These are phyloP conservation scores for Sugiyamaella japonica DNA, from an alignment of 1,139 yeast species.

Conservation along the genomic window DNA sequence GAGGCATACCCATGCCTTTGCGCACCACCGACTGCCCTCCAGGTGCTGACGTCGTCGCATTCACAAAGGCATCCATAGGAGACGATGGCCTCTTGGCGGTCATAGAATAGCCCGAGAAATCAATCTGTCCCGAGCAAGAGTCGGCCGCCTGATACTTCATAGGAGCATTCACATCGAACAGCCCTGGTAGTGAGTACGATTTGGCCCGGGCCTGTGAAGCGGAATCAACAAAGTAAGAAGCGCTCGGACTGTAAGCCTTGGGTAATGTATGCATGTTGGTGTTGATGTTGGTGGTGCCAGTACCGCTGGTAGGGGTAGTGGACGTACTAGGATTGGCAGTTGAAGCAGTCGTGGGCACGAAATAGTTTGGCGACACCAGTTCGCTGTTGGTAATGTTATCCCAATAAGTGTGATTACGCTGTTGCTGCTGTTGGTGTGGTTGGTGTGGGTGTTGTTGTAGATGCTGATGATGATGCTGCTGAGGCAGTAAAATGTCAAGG, in stretches of 20 bases:
- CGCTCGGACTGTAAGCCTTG: constrained; percentile 13
- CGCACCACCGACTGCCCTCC: not conserved
- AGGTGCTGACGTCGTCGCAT: not conserved
- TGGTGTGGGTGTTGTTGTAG: not conserved
- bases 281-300: constrained; percentile 3
- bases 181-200: constrained; percentile 30
- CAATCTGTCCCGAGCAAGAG: constrained; percentile 21
- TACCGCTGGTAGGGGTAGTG: too few species aligned
- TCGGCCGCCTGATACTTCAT: constrained; percentile 16
- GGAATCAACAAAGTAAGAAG: constrained; percentile 20
- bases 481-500: not conserved
- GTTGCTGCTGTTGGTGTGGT: not conserved
- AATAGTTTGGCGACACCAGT: constrained; percentile 29
- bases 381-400: constrained; percentile 31
- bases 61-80: not conserved
- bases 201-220: constrained; percentile 27
- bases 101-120: constrained; percentile 30
- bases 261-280: constrained; percentile 16
- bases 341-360: constrained; percentile 9
- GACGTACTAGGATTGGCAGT: not conserved
- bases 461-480: not conserved
- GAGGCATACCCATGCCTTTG: not conserved
- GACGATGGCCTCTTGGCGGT: constrained; percentile 1
- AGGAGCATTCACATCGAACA: constrained; percentile 24
- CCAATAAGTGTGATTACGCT: constrained; percentile 27